Evolutionary conservation across 2,329 filamentous ascomycete genomes (phyloP), one percentile per base, ranked within the genome.

Genomic region (Colletotrichum musae): DNA sequence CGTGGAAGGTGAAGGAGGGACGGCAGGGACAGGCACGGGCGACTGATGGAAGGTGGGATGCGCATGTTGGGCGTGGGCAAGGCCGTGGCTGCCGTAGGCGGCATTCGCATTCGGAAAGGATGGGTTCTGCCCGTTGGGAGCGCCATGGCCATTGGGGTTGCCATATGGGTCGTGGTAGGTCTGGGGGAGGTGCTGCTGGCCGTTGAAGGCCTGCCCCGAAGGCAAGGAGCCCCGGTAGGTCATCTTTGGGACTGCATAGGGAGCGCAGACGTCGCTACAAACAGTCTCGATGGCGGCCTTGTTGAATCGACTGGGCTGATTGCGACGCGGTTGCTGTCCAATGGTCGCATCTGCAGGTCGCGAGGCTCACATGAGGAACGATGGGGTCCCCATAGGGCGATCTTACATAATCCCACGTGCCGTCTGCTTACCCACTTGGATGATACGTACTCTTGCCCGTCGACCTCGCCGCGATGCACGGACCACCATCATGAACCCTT

Each of bases 191-290:
- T 76, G 75, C 71, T 74, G 77, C 73, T 83, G 81, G 75, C 77
- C 79, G 71, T 78, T 75, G 74, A 76, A 83, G 72, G 76, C 76
- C 76, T 80, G 80, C 74, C 80, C 80, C 71, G 80, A 76, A 75
- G 81, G 80, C 78, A 81, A 76, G 72, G 76, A 77, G 75, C 77
- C 78, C 73, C 77, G 77, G 75, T 77, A 80, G 72, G 75, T 77
- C 76, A 81, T 77, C 70, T 75, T 75, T 76, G 74, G 68, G 63
- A 67, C 59, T 64, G 58, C 73, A 74, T 74, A 71, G 26, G 68
- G 64, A 62, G 59, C 58, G 68, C 57, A 67, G 53, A 18, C 28
- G 53, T 70, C 39, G 53, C 57, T 70, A 58, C 64, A 63, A 58
- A 48, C 32, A 39, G 43, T 69, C 47, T 68, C 48, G 68, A 58